Percentiles rank a stretch among this genome's conserved stretches.
Conservation (phyloP, 1,139 yeast species). For the Arxiozyma slooffiae region DNA sequence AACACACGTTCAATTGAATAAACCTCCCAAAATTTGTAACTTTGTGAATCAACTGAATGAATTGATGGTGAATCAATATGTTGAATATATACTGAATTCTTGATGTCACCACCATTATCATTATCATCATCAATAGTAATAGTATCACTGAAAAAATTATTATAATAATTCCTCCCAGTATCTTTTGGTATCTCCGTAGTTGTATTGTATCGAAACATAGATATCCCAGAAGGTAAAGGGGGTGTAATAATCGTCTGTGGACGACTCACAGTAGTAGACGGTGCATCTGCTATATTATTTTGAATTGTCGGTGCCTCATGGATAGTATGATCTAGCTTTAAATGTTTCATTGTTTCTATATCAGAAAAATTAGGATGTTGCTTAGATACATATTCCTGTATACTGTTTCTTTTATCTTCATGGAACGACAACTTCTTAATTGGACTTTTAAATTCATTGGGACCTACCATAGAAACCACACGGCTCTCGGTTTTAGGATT, state of each 20-base stretch:
- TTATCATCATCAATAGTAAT: neutral
- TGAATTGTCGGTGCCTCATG: neutral
- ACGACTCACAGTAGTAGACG: neutral
- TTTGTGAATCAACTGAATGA: constrained; percentile 15
- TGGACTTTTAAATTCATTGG: constrained; percentile 4
- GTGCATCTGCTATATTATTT: too few relatives aligned
- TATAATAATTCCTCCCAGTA: neutral
- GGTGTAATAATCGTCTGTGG: neutral
- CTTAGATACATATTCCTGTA: neutral
- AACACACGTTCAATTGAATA: constrained; percentile 16
- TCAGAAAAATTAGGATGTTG: neutral
- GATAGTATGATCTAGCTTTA: neutral
- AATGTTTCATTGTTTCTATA: neutral
- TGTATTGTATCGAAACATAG: neutral
- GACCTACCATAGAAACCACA: constrained; percentile 1
- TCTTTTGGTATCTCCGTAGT: neutral
- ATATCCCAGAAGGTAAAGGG: neutral
- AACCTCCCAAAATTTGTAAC: constrained; percentile 11
- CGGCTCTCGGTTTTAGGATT: constrained; percentile 6
- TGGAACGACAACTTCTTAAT: constrained; percentile 2
- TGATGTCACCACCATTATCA: neutral
- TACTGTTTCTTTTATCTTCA: neutral
- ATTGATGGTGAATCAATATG: constrained; percentile 15
- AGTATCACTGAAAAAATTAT: neutral
- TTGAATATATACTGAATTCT: constrained; percentile 8